Conservation (phyloP, 768 basidiomycete species). For the Tephrocybe rancida region DNA sequence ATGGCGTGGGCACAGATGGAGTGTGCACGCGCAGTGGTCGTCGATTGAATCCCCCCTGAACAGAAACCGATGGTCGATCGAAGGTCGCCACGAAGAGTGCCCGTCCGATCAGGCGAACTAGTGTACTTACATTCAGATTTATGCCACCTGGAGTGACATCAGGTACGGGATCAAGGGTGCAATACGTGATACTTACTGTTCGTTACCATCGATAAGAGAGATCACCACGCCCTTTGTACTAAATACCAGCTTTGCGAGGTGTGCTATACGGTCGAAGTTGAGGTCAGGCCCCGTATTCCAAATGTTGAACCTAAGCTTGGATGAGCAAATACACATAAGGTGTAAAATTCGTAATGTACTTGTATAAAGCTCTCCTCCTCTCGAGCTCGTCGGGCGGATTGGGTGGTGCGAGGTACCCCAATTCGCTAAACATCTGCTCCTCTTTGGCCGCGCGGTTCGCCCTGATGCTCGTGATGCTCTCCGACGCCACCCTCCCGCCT, state of each 20-base stretch:
- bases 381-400: slow-evolving; percentile 85
- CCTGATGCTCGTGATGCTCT: slow-evolving; percentile 27
- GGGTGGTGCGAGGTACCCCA: slow-evolving; percentile 78
- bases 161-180: background rate
- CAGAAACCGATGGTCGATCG: slow-evolving; percentile 7
- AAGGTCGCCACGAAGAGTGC: background rate
- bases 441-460: slow-evolving; percentile 61
- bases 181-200: slow-evolving; percentile 59
- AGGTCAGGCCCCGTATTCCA: slow-evolving; percentile 84
- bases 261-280: slow-evolving; percentile 93
- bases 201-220: slow-evolving; percentile 79
- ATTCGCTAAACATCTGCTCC: slow-evolving; percentile 63
- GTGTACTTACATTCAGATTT: slow-evolving; percentile 77
- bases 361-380: slow-evolving; percentile 82
- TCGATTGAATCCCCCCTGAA: slow-evolving; percentile 45
- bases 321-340: background rate
- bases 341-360: slow-evolving; percentile 49
- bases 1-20: slow-evolving; percentile 88
- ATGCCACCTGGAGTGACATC: slow-evolving; percentile 62
- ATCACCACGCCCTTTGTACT: slow-evolving; percentile 85
- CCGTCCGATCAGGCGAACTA: background rate
- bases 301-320: slow-evolving; percentile 74
- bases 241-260: slow-evolving; percentile 92
- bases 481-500: slow-evolving; percentile 33
- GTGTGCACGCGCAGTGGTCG: slow-evolving; percentile 50